A percentile compares a stretch with the other conserved stretches of the same genome.
phyloP scores from a whole-genome alignment of 495 filamentous ascomycete genomes.

The Glonium stellatum region DNA sequence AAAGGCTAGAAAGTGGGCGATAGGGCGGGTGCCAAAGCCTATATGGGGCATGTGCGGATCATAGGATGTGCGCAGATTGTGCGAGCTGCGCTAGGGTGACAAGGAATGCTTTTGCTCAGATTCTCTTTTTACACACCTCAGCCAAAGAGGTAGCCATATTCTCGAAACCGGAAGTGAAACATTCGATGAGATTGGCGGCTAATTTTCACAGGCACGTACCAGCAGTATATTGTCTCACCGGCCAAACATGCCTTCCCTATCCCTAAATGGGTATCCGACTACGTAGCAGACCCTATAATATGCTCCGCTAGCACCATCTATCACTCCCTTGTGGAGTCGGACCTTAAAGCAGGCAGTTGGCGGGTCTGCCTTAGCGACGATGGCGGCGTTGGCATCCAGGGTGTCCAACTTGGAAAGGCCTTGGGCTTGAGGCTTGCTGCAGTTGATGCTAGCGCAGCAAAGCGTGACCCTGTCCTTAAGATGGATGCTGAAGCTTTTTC shows the following conservation, averaged over 20 bases:
- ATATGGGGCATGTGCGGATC: constrained; percentile 45
- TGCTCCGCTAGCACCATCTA: constrained; percentile 42
- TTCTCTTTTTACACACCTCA: constrained; percentile 36
- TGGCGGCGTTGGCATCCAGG: constrained; percentile 40
- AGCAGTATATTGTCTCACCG: constrained; percentile 21
- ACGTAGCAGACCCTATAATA: constrained; percentile 43
- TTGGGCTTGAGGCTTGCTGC: constrained; percentile 27
- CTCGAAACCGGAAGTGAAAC: constrained; percentile 5
- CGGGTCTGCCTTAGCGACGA: constrained; percentile 41
- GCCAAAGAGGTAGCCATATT: constrained; percentile 22
- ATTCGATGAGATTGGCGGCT: not conserved
- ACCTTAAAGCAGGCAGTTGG: constrained; percentile 38
- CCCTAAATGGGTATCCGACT: constrained; percentile 40
- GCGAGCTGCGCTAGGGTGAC: constrained; percentile 42
- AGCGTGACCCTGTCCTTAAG: constrained; percentile 19
- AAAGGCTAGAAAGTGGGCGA: constrained; percentile 53
- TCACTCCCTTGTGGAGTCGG: constrained; percentile 35
- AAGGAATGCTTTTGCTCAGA: constrained; percentile 42
- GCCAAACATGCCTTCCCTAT: constrained; percentile 40
- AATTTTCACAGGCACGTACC: not conserved
- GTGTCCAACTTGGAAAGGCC: constrained; percentile 37
- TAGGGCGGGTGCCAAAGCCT: constrained; percentile 53
- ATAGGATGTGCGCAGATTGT: constrained; percentile 45
- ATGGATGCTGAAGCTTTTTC: constrained; percentile 27
- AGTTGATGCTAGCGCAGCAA: constrained; percentile 26